phyloP scores from a whole-genome alignment of 1,139 yeast species.

The Candida gigantensis region DNA sequence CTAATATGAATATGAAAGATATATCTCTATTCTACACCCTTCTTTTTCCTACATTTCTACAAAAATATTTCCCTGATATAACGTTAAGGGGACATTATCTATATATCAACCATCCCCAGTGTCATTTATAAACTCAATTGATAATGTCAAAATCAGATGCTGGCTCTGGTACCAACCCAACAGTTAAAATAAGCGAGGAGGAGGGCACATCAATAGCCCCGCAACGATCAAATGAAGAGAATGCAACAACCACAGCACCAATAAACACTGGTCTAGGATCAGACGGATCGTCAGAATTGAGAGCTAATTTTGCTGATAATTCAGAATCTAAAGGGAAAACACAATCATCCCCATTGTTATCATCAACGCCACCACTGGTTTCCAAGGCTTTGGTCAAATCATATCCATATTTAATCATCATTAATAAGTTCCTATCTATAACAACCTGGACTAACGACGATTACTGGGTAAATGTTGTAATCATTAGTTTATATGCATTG shows the following conservation, averaged over 20 bases:
- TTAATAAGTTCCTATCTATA: slow-evolving; percentile 67
- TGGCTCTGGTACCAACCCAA: background rate
- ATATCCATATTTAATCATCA: slow-evolving; percentile 77
- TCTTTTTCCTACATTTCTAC: too few species aligned
- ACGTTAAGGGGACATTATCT: too few species aligned
- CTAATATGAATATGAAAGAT: background rate
- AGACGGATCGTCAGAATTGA: slow-evolving; percentile 10
- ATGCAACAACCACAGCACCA: slow-evolving; percentile 4
- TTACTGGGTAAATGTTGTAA: slow-evolving; percentile 69
- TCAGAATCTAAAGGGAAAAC: slow-evolving; percentile 27
- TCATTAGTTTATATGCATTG: slow-evolving; percentile 58
- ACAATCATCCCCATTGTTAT: slow-evolving; percentile 63
- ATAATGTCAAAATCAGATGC: slow-evolving; percentile 8
- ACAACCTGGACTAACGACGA: slow-evolving; percentile 93
- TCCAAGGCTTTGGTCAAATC: slow-evolving; percentile 79
- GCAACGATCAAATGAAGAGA: slow-evolving; percentile 1
- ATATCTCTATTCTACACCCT: background rate
- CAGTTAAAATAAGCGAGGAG: background rate
- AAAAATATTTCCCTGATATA: too few species aligned
- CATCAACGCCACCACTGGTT: slow-evolving; percentile 88
- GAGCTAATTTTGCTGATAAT: slow-evolving; percentile 16
- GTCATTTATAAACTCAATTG: too few species aligned
- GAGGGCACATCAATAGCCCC: background rate
- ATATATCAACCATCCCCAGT: too few species aligned
- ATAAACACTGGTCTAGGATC: too few species aligned